phyloP scores from a whole-genome alignment of 139 green algal genomes.

The Auxenochlorella pyrenoidosa region DNA sequence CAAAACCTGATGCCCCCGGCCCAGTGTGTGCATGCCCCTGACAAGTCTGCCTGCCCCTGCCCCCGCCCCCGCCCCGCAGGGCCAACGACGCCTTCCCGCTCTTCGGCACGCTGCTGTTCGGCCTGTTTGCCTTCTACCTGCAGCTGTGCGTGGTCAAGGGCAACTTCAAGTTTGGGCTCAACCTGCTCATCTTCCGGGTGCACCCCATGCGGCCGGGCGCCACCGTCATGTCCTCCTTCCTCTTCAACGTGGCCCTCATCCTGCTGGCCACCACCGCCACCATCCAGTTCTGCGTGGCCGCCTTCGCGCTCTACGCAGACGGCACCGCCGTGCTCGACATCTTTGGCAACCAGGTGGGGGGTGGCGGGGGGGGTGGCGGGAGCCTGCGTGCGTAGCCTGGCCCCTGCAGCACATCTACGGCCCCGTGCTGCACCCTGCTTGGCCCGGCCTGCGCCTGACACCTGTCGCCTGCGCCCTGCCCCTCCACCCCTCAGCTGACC shows the following conservation, averaged over 20 bases:
- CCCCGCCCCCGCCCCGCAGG: background rate
- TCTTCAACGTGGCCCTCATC: constrained; percentile 96
- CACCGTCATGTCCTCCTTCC: constrained; percentile 95
- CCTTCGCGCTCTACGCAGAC: constrained; percentile 88
- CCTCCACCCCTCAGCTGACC: no score
- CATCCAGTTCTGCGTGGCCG: constrained; percentile 93
- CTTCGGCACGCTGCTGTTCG: constrained; percentile 91
- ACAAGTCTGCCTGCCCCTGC: background rate
- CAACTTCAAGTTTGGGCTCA: constrained; percentile 92
- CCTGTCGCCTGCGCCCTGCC: no score
- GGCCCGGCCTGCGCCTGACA: no score
- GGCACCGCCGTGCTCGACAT: constrained; percentile 87
- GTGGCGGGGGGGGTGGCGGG: no score
- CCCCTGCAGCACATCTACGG: no score
- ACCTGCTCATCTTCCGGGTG: constrained; percentile 88
- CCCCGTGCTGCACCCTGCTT: no score
- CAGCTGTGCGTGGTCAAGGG: constrained; percentile 83
- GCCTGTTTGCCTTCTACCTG: constrained; percentile 94
- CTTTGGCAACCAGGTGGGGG: constrained; percentile 76
- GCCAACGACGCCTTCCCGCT: constrained; percentile 85
- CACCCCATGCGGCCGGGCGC: constrained; percentile 84
- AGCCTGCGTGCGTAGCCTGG: no score
- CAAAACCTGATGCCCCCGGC: no score
- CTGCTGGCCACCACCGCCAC: constrained; percentile 87
- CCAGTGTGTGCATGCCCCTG: no score